phyloP scores from a whole-genome alignment of 805 yeast species.

The Saturnispora ahearnii region DNA sequence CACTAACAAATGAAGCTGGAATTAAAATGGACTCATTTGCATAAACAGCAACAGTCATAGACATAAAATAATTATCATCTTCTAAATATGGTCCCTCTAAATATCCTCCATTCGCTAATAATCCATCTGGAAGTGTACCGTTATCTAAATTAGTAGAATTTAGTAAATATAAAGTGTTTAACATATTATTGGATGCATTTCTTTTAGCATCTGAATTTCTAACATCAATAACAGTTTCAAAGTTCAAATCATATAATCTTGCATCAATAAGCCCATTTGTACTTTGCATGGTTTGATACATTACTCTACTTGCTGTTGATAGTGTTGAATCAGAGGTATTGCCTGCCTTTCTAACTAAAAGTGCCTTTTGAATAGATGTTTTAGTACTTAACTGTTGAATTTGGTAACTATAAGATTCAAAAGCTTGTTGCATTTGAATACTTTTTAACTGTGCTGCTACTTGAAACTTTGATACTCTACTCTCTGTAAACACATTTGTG shows the following conservation, averaged over 20 bases:
- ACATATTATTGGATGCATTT: constrained; percentile 31
- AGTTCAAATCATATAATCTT: constrained; percentile 54
- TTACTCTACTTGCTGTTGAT: constrained; percentile 35
- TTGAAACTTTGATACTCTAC: constrained; percentile 62
- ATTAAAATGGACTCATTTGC: constrained; percentile 64
- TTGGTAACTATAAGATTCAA: constrained; percentile 58
- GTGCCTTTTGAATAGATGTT: constrained; percentile 50
- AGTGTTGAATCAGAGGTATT: constrained; percentile 47
- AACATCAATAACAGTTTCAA: constrained; percentile 37
- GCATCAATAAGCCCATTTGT: constrained; percentile 58
- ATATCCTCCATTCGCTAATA: constrained; percentile 37
- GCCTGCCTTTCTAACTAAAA: constrained; percentile 62
- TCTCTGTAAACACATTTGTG: constrained; percentile 47
- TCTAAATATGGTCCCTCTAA: constrained; percentile 60
- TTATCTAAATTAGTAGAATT: constrained; percentile 10
- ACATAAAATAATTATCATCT: constrained; percentile 44
- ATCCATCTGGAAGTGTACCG: constrained; percentile 32
- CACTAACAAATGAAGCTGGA: constrained; percentile 50
- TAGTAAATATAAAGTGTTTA: constrained; percentile 33
- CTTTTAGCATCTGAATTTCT: constrained; percentile 26
- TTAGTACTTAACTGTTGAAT: constrained; percentile 54
- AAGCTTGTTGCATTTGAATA: constrained; percentile 64
- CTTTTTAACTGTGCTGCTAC: constrained; percentile 78
- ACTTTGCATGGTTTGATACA: constrained; percentile 56
- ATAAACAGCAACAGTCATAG: constrained; percentile 69